These are phyloP conservation scores for Hagleromyces aurorensis DNA, from an alignment of 805 yeast genomes.

Conservation along the genomic window DNA sequence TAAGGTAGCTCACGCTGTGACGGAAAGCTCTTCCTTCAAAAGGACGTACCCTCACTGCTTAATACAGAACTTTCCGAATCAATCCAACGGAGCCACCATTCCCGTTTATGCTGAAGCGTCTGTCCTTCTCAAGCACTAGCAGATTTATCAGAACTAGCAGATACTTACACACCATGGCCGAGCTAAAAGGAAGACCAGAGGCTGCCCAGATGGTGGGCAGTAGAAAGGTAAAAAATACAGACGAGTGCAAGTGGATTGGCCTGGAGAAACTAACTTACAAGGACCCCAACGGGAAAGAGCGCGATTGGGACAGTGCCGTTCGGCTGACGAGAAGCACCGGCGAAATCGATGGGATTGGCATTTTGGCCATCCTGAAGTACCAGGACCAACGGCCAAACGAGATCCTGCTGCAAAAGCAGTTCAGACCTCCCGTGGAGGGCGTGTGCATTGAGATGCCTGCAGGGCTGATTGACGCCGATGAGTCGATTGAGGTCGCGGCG, in stretches of 20 bases:
- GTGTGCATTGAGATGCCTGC: constrained; percentile 94
- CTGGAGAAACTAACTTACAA: constrained; percentile 56
- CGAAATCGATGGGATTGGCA: constrained; percentile 84
- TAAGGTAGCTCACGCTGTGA: too few relatives aligned
- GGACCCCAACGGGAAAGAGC: constrained; percentile 61
- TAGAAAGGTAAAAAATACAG: constrained; percentile 29
- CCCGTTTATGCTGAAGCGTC: background rate
- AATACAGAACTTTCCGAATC: too few relatives aligned
- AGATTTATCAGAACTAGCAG: constrained; percentile 1
- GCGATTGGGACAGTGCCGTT: constrained; percentile 90
- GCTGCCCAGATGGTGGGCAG: constrained; percentile 28
- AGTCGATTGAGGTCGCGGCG: constrained; percentile 71
- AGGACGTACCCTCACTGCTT: too few relatives aligned
- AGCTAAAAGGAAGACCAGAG: constrained; percentile 31
- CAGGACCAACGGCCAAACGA: constrained; percentile 42
- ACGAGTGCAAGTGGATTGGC: constrained; percentile 59
- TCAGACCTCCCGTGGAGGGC: constrained; percentile 85
- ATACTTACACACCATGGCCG: constrained; percentile 13
- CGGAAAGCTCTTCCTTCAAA: too few relatives aligned
- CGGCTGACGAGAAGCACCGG: constrained; percentile 58
- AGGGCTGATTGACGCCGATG: constrained; percentile 83
- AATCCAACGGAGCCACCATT: constrained; percentile 2
- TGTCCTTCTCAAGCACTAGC: background rate
- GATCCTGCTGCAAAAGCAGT: constrained; percentile 73
- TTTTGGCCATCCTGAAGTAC: constrained; percentile 58